A percentile compares a stretch with the other conserved stretches of the same genome.
phyloP scores from a whole-genome alignment of 108 stramenopile species.

The Aurantiochytrium sp. region DNA sequence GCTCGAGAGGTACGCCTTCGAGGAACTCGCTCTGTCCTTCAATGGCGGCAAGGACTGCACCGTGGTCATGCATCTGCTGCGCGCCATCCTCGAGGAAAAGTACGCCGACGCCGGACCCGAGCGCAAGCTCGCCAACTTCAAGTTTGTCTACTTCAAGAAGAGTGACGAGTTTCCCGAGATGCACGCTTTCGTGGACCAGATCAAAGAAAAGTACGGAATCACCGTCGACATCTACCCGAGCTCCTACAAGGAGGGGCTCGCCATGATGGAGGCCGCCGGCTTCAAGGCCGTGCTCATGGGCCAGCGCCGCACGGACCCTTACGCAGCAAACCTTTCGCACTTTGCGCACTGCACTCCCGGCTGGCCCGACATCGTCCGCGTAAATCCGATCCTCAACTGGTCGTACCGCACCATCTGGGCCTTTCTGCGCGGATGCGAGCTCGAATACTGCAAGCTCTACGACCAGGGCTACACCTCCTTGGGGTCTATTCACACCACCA shows the following conservation, averaged over 20 bases:
- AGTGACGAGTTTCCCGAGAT: conserved; percentile 53
- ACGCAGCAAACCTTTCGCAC: background rate
- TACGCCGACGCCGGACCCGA: conserved; percentile 39
- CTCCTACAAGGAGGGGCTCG: conserved; percentile 43
- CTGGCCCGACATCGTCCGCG: conserved; percentile 96
- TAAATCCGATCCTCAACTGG: conserved; percentile 93
- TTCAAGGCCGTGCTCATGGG: conserved; percentile 74
- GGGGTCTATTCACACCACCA: conserved; percentile 79
- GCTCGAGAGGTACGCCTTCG: background rate
- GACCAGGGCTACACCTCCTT: conserved; percentile 92
- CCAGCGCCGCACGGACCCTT: conserved; percentile 81
- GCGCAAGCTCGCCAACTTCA: background rate
- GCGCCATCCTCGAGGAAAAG: conserved; percentile 76
- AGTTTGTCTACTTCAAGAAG: conserved; percentile 50
- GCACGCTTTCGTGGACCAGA: conserved; percentile 44
- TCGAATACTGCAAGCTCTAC: conserved; percentile 89
- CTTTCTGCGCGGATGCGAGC: conserved; percentile 73
- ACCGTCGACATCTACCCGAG: background rate
- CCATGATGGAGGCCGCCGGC: conserved; percentile 42
- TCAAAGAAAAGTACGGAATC: conserved; percentile 36
- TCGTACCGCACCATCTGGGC: conserved; percentile 83
- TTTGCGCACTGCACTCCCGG: conserved; percentile 55
- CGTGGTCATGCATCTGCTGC: conserved; percentile 83
- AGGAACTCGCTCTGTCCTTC: conserved; percentile 55
- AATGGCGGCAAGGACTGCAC: conserved; percentile 99